Base-by-base conservation (phyloP, 1,284 basidiomycete genomes). In the Heterobasidion annosum region DNA sequence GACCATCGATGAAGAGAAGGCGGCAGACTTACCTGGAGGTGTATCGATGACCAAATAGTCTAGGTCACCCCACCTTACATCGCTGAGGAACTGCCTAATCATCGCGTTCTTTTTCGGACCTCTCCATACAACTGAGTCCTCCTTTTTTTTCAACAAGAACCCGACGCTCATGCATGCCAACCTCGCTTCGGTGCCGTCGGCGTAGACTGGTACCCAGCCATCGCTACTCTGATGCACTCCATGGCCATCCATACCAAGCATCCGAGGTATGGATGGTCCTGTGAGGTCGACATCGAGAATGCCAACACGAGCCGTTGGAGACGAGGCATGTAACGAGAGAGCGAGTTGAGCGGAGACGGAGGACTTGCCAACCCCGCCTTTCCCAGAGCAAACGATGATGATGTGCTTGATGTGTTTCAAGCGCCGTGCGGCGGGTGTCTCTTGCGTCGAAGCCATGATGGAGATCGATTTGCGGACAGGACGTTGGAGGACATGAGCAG, bases 41-140 rank as follows among this genome's bases (percentile, higher is more conserved):
- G 97, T 99, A 68, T 99, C 97, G 56, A 99, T 88, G 53, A 99
- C 84, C 50, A 99, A 75, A 73, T 95, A 99, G 71, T 99, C 97
- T 57, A 98, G 74, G 48, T 93, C 86, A 51, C 94, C 96, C 97
- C 97, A 99, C 57, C 93, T 73, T 10, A 99, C 97, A 64, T 99
- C 95, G 62, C 85, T 86, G 66, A 99, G 70, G 67, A 99, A 99
- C 73, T 99, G 97, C 63, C 94, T 77, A 64, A 99, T 98, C 97
- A 99, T 99, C 49, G 93, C 97, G 64, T 98, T 98, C 81, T 99
- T 99, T 80, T 99, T 99, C 37, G 97, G 97, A 0, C 97, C 97
- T 61, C 97, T 75, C 97, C 97, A 99, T 0, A 99, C 92, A 40
- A 99, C 93, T 13, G 88, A 91, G 66, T 98, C 95, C 52, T 90